A percentile compares a stretch with the other conserved stretches of the same genome.
Evolutionary conservation across 768 basidiomycete genomes (phyloP).

Genomic region (Astraeus odoratus): DNA sequence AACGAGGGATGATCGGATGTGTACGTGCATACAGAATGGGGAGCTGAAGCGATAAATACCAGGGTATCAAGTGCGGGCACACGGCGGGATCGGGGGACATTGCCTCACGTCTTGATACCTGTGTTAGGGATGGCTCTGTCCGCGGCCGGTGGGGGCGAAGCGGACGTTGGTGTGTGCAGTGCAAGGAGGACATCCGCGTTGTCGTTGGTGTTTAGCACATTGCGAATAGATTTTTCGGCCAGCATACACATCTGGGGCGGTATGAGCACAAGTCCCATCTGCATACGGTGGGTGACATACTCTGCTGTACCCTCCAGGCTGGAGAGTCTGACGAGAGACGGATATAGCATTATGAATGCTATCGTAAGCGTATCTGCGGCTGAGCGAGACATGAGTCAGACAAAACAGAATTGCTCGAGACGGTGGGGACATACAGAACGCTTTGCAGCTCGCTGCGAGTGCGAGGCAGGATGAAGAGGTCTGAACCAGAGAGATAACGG

Average conservation of each 20-base stretch:
- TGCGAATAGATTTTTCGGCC: conserved; percentile 62
- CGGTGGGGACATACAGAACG: conserved; percentile 57
- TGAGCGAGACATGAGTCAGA: conserved; percentile 23
- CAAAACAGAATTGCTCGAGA: background rate
- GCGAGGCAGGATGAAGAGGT: conserved; percentile 65
- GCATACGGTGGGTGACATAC: conserved; percentile 27
- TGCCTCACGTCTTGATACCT: conserved; percentile 20
- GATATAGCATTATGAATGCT: conserved; percentile 78
- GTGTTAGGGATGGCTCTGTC: conserved; percentile 12
- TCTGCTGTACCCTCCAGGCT: conserved; percentile 48
- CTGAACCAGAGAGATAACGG: conserved; percentile 63
- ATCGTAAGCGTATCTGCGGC: conserved; percentile 71
- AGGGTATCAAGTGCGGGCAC: conserved; percentile 1
- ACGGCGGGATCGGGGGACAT: background rate
- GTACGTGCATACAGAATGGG: background rate
- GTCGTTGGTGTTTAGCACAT: conserved; percentile 63
- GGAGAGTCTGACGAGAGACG: conserved; percentile 54
- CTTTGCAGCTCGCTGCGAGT: conserved; percentile 61
- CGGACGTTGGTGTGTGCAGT: conserved; percentile 40
- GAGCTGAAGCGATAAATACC: conserved; percentile 4
- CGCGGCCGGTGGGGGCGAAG: conserved; percentile 11
- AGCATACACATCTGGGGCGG: conserved; percentile 55
- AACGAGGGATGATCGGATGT: background rate
- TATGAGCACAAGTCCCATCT: background rate
- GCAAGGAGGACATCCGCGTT: conserved; percentile 60